These are phyloP conservation scores for Scolecobasidium constrictum DNA, from an alignment of 2,329 filamentous ascomycete genomes.

Conservation along the genomic window DNA sequence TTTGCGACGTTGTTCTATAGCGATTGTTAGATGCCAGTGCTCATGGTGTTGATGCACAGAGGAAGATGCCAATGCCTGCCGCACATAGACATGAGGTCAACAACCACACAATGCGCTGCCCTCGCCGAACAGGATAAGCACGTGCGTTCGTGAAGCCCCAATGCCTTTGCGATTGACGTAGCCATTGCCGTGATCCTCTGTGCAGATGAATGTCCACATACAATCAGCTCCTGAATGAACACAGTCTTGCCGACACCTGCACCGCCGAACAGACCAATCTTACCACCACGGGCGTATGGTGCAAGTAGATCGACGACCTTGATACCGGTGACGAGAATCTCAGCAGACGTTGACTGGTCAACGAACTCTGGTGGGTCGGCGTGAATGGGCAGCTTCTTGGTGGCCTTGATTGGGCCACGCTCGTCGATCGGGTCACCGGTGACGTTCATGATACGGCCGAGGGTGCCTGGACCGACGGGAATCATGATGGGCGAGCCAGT, in stretches of 20 bases:
- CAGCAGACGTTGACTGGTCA: conserved; percentile 92
- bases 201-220: conserved; percentile 36
- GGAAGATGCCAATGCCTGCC: background rate
- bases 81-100: background rate
- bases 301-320: conserved; percentile 99
- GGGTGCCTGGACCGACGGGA: conserved; percentile 83
- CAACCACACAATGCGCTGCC: too few species aligned
- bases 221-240: conserved; percentile 99
- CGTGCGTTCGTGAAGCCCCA: too few species aligned
- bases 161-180: too few species aligned
- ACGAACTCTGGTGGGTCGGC: conserved; percentile 83
- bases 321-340: conserved; percentile 98
- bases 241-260: conserved; percentile 99
- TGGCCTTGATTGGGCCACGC: conserved; percentile 92
- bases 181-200: background rate
- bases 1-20: conserved; percentile 97
- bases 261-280: conserved; percentile 99
- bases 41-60: background rate
- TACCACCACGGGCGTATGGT: conserved; percentile 99
- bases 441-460: conserved; percentile 99
- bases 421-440: conserved; percentile 99
- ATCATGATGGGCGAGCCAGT: conserved; percentile 94
- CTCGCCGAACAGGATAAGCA: too few species aligned
- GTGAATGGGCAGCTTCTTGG: conserved; percentile 85
- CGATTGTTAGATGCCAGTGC: conserved; percentile 1